A percentile compares a stretch with the other conserved stretches of the same genome.
These are phyloP conservation scores for Lichenothelia convexa DNA, from an alignment of 495 filamentous ascomycete genomes.

Conservation along the genomic window DNA sequence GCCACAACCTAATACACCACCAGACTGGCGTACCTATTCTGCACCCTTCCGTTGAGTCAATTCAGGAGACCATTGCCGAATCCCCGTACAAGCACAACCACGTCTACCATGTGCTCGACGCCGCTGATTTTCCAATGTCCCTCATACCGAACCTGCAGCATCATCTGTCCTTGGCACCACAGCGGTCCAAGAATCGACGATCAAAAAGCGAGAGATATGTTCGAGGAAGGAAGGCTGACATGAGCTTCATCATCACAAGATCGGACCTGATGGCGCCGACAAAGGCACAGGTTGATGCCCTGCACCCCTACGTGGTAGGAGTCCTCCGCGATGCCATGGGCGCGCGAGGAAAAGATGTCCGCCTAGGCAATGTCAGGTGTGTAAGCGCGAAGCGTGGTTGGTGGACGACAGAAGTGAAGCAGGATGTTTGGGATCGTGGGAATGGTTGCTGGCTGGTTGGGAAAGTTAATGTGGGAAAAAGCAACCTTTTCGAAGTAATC, in stretches of 20 bases:
- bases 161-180: constrained; percentile 39
- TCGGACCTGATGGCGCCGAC: constrained; percentile 67
- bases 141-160: constrained; percentile 47
- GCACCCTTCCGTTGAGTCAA: constrained; percentile 60
- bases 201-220: constrained; percentile 42
- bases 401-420: constrained; percentile 77
- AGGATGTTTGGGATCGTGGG: constrained; percentile 59
- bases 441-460: constrained; percentile 95
- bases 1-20: constrained; percentile 64
- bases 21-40: constrained; percentile 45
- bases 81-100: constrained; percentile 78
- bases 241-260: constrained; percentile 80
- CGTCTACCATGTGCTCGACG: constrained; percentile 94
- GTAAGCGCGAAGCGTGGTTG: constrained; percentile 68
- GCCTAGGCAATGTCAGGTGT: constrained; percentile 67
- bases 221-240: constrained; percentile 40
- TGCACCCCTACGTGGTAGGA: constrained; percentile 65
- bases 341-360: constrained; percentile 35
- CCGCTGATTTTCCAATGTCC: constrained; percentile 91
- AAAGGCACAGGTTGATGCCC: constrained; percentile 57
- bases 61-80: constrained; percentile 64
- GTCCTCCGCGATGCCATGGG: constrained; percentile 58
- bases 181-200: constrained; percentile 61
- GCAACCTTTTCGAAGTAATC: constrained; percentile 64
- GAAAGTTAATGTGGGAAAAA: constrained; percentile 96